phyloP scores from a whole-genome alignment of 2,329 filamentous ascomycete genomes.

The Colletotrichum liaoningense region DNA sequence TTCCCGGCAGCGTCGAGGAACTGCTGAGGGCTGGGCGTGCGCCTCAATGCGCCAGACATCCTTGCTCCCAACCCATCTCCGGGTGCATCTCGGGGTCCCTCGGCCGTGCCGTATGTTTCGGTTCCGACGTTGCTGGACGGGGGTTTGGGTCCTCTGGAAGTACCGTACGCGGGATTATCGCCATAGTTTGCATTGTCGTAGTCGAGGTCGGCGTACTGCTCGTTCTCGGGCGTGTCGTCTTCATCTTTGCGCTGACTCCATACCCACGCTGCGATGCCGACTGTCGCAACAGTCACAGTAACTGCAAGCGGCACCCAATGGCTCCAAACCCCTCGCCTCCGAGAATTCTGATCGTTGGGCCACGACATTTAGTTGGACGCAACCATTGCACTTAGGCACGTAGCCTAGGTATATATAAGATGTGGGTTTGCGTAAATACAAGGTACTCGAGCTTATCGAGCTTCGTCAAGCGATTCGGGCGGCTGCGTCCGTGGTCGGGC shows the following conservation, averaged over 20 bases:
- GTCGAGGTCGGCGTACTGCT: slow-evolving; percentile 63
- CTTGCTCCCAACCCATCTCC: slow-evolving; percentile 76
- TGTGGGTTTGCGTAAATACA: background rate
- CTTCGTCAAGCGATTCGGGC: background rate
- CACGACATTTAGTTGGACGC: slow-evolving; percentile 63
- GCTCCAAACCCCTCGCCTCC: slow-evolving; percentile 71
- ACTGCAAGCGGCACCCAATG: slow-evolving; percentile 92
- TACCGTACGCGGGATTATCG: slow-evolving; percentile 63
- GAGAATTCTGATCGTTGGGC: slow-evolving; percentile 71
- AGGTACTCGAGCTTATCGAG: slow-evolving; percentile 1
- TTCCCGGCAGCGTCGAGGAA: slow-evolving; percentile 86
- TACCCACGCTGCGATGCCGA: slow-evolving; percentile 89
- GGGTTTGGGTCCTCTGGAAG: slow-evolving; percentile 46
- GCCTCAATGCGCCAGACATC: slow-evolving; percentile 83
- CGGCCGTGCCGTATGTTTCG: slow-evolving; percentile 56
- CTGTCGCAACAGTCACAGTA: slow-evolving; percentile 88
- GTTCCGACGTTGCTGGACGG: slow-evolving; percentile 53
- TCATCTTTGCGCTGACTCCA: slow-evolving; percentile 89
- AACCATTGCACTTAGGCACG: slow-evolving; percentile 33
- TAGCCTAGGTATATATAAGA: slow-evolving; percentile 10
- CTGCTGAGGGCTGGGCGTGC: slow-evolving; percentile 89
- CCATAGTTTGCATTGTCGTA: slow-evolving; percentile 63
- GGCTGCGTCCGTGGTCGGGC: background rate
- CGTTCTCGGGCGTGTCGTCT: slow-evolving; percentile 74
- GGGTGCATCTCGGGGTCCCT: slow-evolving; percentile 45